Base-by-base conservation (phyloP, 176 grass and related monocot species). In the Musa schizocarpa region DNA sequence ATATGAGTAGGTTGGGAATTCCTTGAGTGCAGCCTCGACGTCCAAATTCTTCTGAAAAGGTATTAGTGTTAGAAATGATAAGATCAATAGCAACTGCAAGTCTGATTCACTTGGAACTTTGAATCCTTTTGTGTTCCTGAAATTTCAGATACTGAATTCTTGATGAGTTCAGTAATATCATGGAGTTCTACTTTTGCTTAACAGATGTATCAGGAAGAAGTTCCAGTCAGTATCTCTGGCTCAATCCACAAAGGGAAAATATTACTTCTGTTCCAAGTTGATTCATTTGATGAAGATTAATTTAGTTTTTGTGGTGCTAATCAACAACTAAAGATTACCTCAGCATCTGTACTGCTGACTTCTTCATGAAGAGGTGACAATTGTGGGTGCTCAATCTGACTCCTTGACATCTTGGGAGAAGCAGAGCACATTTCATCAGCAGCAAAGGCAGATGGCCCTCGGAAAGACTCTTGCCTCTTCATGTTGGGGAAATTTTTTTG, bases 321-420 rank as follows among this genome's bases (percentile, higher is more conserved):
- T 12, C 3, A 63, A 25, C 34, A 68, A 71, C 23, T 55, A 34
- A 76, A 54, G 34, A 81, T 89, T 84, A 93, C 95, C 81, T 79
- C 80, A 58, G 53, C 80, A 29, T 72, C 65, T 14, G 55, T 21
- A 27, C 25, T 29, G 51, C 62, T 10, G 75, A 68, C 52, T 53
- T 89, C 81, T 81, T 98, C 86, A 25, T 58, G 84, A 73, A 98
- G 78, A 48, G 90, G 95, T 72, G 90, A 91, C 20, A 98, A 22
- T 7, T 79, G 50, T 54, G 90, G 90, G 82, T 91, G 88, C 64
- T 98, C 95, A 16, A 91, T 91, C 53, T 29, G 75, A 59, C 82
- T 78, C 22, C 82, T 87, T 21, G 76, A 81, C 71, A 88, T 75
- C 77, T 84, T 88, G 34, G 34, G 34, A 43, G 34, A 43, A 43